Conservation (phyloP, 352 stramenopile genomes). For the Pythium guiyangense region DNA sequence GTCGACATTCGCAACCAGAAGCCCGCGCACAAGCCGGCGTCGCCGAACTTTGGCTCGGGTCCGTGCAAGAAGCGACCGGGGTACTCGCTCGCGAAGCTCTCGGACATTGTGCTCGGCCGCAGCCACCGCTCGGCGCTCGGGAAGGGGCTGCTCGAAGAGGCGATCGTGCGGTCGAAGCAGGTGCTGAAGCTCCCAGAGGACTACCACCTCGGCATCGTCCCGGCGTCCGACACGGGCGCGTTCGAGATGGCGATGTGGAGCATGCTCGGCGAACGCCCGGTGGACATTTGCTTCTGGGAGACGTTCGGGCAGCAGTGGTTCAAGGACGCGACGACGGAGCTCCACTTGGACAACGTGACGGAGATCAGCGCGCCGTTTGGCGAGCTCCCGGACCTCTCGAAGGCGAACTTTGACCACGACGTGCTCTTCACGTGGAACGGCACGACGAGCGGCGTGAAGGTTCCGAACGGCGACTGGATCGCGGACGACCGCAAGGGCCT, state of each 20-base stretch:
- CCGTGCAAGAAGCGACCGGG: slow-evolving; percentile 99
- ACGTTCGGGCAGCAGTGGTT: slow-evolving; percentile 98
- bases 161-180: slow-evolving; percentile 94
- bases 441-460: slow-evolving; percentile 96
- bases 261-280: slow-evolving; percentile 92
- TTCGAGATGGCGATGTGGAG: slow-evolving; percentile 99
- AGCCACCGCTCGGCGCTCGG: slow-evolving; percentile 97
- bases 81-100: slow-evolving; percentile 89
- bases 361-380: slow-evolving; percentile 96
- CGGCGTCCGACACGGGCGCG: slow-evolving; percentile 97
- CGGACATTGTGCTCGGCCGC: slow-evolving; percentile 87
- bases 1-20: slow-evolving; percentile 54
- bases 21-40: slow-evolving; percentile 66
- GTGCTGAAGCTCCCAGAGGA: slow-evolving; percentile 93
- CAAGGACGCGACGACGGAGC: slow-evolving; percentile 92
- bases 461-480: slow-evolving; percentile 97
- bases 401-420: slow-evolving; percentile 95
- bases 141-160: slow-evolving; percentile 94
- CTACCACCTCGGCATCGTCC: slow-evolving; percentile 96
- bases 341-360: slow-evolving; percentile 92
- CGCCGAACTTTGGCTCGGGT: slow-evolving; percentile 96
- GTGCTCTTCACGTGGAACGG: slow-evolving; percentile 99
- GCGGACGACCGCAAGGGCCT: slow-evolving; percentile 91
- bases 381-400: slow-evolving; percentile 91
- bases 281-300: slow-evolving; percentile 96